Conservation (phyloP, 352 stramenopile species). For the Globisporangium solare region DNA sequence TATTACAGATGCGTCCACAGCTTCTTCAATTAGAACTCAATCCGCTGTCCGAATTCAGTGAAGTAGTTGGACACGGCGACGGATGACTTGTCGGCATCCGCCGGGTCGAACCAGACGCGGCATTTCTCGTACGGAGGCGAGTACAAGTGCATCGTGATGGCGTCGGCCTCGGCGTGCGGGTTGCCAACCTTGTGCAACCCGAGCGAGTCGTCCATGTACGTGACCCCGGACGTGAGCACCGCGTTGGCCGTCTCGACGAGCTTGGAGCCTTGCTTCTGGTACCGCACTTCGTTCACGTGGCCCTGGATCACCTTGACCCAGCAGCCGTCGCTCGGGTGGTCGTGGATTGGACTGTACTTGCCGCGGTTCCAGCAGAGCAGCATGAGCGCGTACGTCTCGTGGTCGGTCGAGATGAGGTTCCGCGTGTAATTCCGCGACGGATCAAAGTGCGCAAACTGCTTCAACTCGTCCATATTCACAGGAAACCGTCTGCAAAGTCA, state of each 20-base stretch:
- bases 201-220: conserved; percentile 89
- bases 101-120: conserved; percentile 80
- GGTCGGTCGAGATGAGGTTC: conserved; percentile 92
- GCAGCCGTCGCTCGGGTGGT: conserved; percentile 91
- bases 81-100: conserved; percentile 49
- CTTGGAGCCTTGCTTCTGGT: conserved; percentile 34
- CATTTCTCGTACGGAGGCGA: conserved; percentile 90
- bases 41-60: conserved; percentile 68
- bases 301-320: conserved; percentile 89
- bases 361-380: conserved; percentile 92
- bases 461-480: conserved; percentile 50
- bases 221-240: conserved; percentile 60
- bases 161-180: conserved; percentile 48
- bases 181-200: conserved; percentile 92
- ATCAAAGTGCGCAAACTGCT: conserved; percentile 83
- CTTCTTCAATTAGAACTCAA: conserved; percentile 16
- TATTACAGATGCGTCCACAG: background rate
- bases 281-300: conserved; percentile 88
- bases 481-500: conserved; percentile 29
- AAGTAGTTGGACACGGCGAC: conserved; percentile 79
- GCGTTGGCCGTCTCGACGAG: conserved; percentile 64
- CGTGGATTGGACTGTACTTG: conserved; percentile 89
- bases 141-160: conserved; percentile 94
- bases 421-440: conserved; percentile 89
- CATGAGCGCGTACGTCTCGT: conserved; percentile 92